Evolutionary conservation across 352 stramenopile genomes (phyloP), one percentile per base, ranked within the genome.

Genomic region (Phytophthora boehmeriae): DNA sequence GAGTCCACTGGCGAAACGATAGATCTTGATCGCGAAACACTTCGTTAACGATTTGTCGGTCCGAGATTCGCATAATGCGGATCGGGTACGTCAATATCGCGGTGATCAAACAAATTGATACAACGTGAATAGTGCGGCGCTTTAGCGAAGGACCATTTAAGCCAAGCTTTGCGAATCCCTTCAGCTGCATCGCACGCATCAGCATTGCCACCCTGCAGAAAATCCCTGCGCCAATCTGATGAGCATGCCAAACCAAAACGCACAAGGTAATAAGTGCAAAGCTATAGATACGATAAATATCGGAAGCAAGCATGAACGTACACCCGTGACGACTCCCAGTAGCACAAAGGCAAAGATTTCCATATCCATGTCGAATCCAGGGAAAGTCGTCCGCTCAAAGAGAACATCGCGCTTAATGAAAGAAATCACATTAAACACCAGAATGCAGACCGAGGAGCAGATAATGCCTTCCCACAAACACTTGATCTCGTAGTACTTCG

Each of bases 401-500:
- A 95, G 76, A 38, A 88, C 80, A 43, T 93, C 81, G 19, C 78
- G 82, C 34, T 90, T 88, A 51, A 93, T 68, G 27, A 91, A 91
- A 4, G 77, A 89, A 42, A 93, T 86, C 30, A 93, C 77, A 25
- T 89, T 89, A 55, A 88, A 95, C 16, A 92, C 76, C 9, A 95
- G 59, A 43, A 95, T 90, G 23, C 82, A 93, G 20, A 93, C 68
- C 1, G 84, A 90, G 20, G 86, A 91, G 59, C 80, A 84, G 51
- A 95, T 95, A 39, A 93, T 84, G 14, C 84, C 85, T 66, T 93
- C 84, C 86, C 86, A 95, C 9, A 95, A 68, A 13, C 80, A 92
- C 59, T 90, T 90, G 75, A 95, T 93, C 60, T 92, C 83, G 63
- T 94, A 95, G 51, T 90, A 92, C 30, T 83, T 87, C 4, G 85